phyloP scores from a whole-genome alignment of 257 asterid species.

The Lycium barbarum region DNA sequence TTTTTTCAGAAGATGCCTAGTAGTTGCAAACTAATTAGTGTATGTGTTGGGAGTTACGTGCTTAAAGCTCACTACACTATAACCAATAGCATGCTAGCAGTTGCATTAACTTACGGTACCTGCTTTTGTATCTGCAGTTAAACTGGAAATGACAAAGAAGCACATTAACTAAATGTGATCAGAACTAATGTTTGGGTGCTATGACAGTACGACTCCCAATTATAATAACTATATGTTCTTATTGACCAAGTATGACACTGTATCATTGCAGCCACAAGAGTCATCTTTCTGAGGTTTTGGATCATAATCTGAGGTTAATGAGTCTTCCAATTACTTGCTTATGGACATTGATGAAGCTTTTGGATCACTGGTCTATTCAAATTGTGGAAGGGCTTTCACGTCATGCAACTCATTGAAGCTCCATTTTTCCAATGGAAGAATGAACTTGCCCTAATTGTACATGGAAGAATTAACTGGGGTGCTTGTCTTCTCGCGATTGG shows the following conservation, averaged over 20 bases:
- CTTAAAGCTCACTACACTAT: neutral
- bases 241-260: neutral
- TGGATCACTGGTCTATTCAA: neutral
- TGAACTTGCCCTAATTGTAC: neutral
- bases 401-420: neutral
- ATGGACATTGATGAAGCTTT: conserved; percentile 2
- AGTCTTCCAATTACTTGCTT: neutral
- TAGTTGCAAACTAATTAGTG: neutral
- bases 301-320: neutral
- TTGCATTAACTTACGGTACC: neutral
- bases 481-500: neutral
- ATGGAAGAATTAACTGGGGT: neutral
- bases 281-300: conserved; percentile 18
- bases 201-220: neutral
- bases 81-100: neutral
- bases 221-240: neutral
- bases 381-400: neutral
- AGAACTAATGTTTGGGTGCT: neutral
- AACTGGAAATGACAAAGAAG: neutral
- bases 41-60: neutral
- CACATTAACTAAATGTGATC: neutral
- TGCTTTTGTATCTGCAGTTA: neutral
- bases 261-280: neutral
- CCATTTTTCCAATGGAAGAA: neutral
- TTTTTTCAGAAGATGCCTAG: neutral